Evolutionary conservation across 2,329 filamentous ascomycete species (phyloP).

Genomic region (Penicillium sp.): DNA sequence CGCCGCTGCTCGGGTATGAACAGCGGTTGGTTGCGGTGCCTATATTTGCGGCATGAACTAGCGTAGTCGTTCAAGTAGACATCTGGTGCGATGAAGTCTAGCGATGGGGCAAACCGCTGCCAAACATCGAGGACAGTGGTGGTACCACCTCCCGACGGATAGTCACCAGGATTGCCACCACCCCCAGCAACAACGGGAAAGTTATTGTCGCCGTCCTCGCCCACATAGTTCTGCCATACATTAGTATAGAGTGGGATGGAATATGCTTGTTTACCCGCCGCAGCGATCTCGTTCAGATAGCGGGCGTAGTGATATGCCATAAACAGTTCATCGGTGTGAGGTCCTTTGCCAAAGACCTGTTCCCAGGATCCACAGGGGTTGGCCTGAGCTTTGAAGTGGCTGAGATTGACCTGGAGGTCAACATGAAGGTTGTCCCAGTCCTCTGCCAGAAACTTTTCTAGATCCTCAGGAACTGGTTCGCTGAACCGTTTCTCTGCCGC

Average conservation of each 20-base stretch:
- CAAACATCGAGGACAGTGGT: conserved; percentile 52
- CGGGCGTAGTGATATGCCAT: conserved; percentile 53
- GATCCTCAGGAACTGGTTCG: conserved; percentile 40
- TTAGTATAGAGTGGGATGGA: conserved; percentile 52
- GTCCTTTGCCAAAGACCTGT: conserved; percentile 44
- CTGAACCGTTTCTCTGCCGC: conserved; percentile 49
- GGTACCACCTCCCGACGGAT: conserved; percentile 54
- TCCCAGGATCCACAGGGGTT: conserved; percentile 38
- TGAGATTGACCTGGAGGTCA: conserved; percentile 31
- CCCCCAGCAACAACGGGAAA: conserved; percentile 48
- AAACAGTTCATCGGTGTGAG: conserved; percentile 51
- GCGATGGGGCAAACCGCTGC: conserved; percentile 46
- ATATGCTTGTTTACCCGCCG: conserved; percentile 47
- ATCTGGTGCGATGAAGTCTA: conserved; percentile 55
- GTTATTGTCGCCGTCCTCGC: conserved; percentile 34
- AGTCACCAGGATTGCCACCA: conserved; percentile 49
- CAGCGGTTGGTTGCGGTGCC: conserved; percentile 47
- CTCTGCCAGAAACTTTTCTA: conserved; percentile 35
- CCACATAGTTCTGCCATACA: conserved; percentile 52
- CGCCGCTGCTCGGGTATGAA: conserved; percentile 55
- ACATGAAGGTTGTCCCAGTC: conserved; percentile 20
- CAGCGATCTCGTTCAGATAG: conserved; percentile 48
- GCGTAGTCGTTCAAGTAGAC: conserved; percentile 54
- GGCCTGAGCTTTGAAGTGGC: conserved; percentile 28
- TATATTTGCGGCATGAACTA: conserved; percentile 46